Conservation (phyloP, 176 grass and related monocot genomes). For the Echinochloa phyllopogon region DNA sequence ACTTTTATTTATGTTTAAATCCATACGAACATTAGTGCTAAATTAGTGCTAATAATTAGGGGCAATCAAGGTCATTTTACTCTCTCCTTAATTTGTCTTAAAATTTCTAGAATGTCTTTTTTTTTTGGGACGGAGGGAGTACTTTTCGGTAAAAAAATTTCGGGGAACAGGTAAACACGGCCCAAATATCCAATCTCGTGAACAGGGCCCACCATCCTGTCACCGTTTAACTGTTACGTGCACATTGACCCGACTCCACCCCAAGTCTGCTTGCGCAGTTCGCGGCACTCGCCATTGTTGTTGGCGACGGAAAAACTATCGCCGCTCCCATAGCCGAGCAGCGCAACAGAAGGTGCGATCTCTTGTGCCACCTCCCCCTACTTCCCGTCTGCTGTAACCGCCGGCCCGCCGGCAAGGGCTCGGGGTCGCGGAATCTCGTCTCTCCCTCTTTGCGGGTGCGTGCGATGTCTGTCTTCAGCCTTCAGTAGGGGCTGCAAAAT, state of each 20-base stretch:
- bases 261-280: background rate
- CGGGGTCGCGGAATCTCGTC: background rate
- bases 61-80: too few species aligned
- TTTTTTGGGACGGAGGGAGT: too few species aligned
- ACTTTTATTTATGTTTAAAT: too few species aligned
- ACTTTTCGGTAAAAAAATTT: too few species aligned
- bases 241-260: slow-evolving; percentile 30
- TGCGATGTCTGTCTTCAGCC: slow-evolving; percentile 6
- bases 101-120: too few species aligned
- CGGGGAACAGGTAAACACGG: too few species aligned
- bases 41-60: too few species aligned
- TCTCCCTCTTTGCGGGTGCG: background rate
- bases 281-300: background rate
- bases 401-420: background rate
- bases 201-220: background rate
- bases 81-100: too few species aligned
- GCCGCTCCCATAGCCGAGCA: background rate
- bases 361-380: background rate
- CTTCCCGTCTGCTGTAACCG: background rate
- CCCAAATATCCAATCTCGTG: too few species aligned
- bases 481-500: background rate
- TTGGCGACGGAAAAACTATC: slow-evolving; percentile 18
- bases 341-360: slow-evolving; percentile 10
- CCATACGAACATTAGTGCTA: too few species aligned
- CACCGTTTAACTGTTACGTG: slow-evolving; percentile 43